Percentiles rank a stretch among this genome's conserved stretches.
Conservation (phyloP, 1,284 basidiomycete genomes). For the Rhodotorula glutinis region DNA sequence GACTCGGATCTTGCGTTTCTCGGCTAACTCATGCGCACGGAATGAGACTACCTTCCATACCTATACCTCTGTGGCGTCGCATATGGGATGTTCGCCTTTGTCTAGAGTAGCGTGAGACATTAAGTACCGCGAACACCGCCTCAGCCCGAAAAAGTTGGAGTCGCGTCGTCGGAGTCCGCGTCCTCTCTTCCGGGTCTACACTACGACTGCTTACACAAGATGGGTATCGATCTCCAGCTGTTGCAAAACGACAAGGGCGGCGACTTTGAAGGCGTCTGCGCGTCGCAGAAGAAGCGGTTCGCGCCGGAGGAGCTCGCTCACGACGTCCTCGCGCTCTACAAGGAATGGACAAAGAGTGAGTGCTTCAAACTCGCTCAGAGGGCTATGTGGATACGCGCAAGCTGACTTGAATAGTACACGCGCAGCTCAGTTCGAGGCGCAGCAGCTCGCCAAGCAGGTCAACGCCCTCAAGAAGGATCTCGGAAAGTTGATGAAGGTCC, state of each 20-base stretch:
- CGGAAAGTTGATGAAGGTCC: conserved; percentile 83
- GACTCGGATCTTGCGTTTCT: no score
- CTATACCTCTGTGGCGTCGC: no score
- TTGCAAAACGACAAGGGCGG: conserved; percentile 61
- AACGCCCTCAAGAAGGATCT: conserved; percentile 94
- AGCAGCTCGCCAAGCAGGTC: conserved; percentile 72
- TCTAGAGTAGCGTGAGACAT: no score
- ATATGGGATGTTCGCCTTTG: no score
- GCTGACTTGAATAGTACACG: not conserved
- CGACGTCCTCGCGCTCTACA: conserved; percentile 87
- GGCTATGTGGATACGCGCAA: accelerated
- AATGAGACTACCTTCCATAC: no score
- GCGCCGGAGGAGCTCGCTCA: conserved; percentile 87
- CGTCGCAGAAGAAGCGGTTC: conserved; percentile 88
- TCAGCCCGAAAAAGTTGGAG: no score
- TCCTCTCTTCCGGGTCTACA: not conserved
- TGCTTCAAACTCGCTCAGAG: not conserved
- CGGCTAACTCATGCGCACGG: no score
- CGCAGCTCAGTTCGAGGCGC: conserved; percentile 79
- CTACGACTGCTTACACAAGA: not conserved
- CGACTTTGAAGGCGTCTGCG: conserved; percentile 85
- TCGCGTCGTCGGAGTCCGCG: not conserved
- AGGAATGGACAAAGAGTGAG: conserved; percentile 82
- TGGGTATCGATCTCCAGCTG: conserved; percentile 42
- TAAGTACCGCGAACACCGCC: no score